Evolutionary conservation across 768 basidiomycete species (phyloP).

Genomic region (Holtermanniella nyarrowii): DNA sequence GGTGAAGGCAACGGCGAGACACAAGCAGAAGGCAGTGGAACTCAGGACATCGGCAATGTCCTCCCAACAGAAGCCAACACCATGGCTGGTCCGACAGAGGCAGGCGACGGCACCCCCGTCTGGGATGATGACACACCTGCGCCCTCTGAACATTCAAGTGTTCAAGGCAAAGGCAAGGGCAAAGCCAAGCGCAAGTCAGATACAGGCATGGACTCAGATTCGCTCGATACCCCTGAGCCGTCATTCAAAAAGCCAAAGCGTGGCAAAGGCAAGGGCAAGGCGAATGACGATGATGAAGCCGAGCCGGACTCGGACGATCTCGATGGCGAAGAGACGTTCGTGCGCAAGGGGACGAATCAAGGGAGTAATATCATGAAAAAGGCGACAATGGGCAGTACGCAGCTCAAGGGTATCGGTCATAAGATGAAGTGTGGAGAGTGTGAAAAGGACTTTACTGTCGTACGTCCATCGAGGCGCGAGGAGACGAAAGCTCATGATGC

Average conservation of each 20-base stretch:
- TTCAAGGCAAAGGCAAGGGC: neutral
- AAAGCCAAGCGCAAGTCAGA: conserved; percentile 2
- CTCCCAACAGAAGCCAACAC: conserved; percentile 29
- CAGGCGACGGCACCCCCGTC: conserved; percentile 22
- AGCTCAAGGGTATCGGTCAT: conserved; percentile 62
- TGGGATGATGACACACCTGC: conserved; percentile 4
- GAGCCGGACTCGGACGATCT: conserved; percentile 58
- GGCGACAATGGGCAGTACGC: conserved; percentile 40
- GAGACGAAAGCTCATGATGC: conserved; percentile 1
- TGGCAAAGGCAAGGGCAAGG: conserved; percentile 1
- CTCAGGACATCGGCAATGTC: neutral
- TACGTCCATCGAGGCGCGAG: conserved; percentile 43
- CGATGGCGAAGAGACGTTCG: conserved; percentile 46
- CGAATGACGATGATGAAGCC: conserved; percentile 2
- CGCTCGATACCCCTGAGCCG: neutral
- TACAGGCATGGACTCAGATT: conserved; percentile 2
- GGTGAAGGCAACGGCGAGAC: conserved; percentile 1
- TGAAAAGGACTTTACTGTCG: conserved; percentile 75
- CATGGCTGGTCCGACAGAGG: conserved; percentile 27
- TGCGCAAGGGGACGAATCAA: conserved; percentile 34
- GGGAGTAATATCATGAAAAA: conserved; percentile 10
- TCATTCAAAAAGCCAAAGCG: conserved; percentile 7
- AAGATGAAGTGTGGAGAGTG: conserved; percentile 75
- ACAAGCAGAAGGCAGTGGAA: neutral
- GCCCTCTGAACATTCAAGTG: too few relatives aligned